A percentile compares a stretch with the other conserved stretches of the same genome.
Conservation (phyloP, 2,329 filamentous ascomycete genomes). For the Mycocentrospora acerina region DNA sequence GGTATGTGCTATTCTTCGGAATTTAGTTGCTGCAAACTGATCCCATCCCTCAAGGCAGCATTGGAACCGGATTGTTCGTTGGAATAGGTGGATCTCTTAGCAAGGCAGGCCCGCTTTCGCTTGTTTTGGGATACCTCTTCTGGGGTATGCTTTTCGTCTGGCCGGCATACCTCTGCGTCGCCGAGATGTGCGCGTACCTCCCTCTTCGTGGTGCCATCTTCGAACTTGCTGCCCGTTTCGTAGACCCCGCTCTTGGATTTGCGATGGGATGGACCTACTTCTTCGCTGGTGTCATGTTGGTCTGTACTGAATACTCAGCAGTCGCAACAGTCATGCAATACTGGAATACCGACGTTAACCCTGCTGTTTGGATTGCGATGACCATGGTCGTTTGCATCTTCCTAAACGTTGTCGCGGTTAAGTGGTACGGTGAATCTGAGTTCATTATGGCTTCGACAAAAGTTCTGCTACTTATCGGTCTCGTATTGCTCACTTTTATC, state of each 20-base stretch:
- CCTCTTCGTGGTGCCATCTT: constrained; percentile 75
- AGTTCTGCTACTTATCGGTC: constrained; percentile 43
- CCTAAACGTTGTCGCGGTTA: constrained; percentile 41
- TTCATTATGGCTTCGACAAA: constrained; percentile 38
- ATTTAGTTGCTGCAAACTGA: background rate
- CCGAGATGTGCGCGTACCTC: constrained; percentile 80
- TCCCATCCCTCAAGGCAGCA: constrained; percentile 54
- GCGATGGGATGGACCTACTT: constrained; percentile 64
- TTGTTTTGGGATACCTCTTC: constrained; percentile 71
- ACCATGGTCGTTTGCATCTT: constrained; percentile 39
- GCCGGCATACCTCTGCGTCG: constrained; percentile 64
- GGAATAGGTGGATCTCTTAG: constrained; percentile 54
- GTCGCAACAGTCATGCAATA: constrained; percentile 42
- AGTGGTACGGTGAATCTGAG: constrained; percentile 41
- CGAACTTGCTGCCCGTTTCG: constrained; percentile 73
- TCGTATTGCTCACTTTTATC: constrained; percentile 56
- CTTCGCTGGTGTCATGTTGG: constrained; percentile 49
- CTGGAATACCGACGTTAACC: constrained; percentile 37
- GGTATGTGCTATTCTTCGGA: background rate
- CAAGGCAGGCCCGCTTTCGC: constrained; percentile 56
- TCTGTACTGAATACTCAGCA: constrained; percentile 27
- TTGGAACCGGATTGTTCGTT: constrained; percentile 70
- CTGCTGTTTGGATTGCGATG: constrained; percentile 40
- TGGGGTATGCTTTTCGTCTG: constrained; percentile 22
- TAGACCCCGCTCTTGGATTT: constrained; percentile 76